These are phyloP conservation scores for Annulohypoxylon truncatum DNA, from an alignment of 2,329 filamentous ascomycete species.

Conservation along the genomic window DNA sequence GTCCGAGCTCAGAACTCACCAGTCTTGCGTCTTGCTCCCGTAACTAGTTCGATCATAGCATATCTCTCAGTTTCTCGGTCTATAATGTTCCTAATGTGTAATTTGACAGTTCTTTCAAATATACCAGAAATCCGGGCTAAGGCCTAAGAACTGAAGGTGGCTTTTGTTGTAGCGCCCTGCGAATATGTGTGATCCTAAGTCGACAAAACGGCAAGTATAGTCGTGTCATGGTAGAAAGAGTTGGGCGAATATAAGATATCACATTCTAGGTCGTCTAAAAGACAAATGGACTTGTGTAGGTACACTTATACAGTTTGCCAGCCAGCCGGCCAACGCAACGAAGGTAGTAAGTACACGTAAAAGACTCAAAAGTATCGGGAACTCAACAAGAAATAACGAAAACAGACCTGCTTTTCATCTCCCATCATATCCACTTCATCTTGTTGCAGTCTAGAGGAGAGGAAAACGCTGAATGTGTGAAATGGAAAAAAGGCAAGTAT, in stretches of 20 bases:
- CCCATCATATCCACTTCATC: background rate
- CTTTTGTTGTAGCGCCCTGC: background rate
- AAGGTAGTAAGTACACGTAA: conserved; percentile 13
- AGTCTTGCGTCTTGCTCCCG: conserved; percentile 8
- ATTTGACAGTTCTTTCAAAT: conserved; percentile 10
- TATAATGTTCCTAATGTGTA: conserved; percentile 5
- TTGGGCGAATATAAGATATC: background rate
- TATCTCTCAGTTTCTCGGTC: conserved; percentile 17
- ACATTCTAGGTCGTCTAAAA: background rate
- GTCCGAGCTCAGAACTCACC: conserved; percentile 6
- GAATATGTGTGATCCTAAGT: conserved; percentile 1
- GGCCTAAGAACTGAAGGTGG: background rate
- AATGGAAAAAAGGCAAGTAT: background rate
- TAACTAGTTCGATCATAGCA: conserved; percentile 8
- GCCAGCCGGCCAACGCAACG: conserved; percentile 2
- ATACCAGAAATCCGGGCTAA: background rate
- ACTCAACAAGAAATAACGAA: background rate
- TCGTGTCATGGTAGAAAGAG: background rate
- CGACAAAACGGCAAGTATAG: background rate
- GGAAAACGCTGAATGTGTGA: background rate
- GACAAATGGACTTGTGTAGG: background rate
- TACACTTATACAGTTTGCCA: conserved; percentile 18
- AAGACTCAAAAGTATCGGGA: background rate
- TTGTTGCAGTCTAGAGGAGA: background rate
- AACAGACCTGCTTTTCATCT: background rate